Conservation (phyloP, 768 basidiomycete genomes). For the Leccinellum luteum region DNA sequence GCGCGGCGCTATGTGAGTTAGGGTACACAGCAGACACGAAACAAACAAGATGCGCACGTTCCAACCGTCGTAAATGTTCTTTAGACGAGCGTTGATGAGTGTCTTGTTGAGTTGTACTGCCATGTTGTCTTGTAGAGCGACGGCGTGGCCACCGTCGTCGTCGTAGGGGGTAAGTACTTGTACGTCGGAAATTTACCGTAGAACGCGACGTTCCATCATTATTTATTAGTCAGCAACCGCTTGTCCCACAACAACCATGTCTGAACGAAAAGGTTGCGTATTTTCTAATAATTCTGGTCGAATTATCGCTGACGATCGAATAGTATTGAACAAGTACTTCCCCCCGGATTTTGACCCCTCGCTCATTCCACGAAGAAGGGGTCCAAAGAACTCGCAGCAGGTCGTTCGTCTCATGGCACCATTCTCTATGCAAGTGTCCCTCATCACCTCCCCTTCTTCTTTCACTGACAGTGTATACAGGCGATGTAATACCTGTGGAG, state of each 20-base stretch:
- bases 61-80: conserved; percentile 61
- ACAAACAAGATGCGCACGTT: conserved; percentile 40
- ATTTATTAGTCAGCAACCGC: conserved; percentile 30
- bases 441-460: background rate
- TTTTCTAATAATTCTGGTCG: background rate
- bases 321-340: conserved; percentile 93
- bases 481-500: conserved; percentile 94
- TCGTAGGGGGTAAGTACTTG: background rate
- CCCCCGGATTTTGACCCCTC: conserved; percentile 98
- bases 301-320: conserved; percentile 5
- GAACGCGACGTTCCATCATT: conserved; percentile 28
- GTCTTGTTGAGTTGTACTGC: conserved; percentile 70
- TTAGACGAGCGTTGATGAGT: conserved; percentile 54
- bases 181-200: conserved; percentile 33
- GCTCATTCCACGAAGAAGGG: conserved; percentile 88
- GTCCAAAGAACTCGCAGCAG: conserved; percentile 93
- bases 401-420: conserved; percentile 99
- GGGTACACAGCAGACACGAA: conserved; percentile 10
- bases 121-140: conserved; percentile 39
- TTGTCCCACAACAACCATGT: conserved; percentile 48
- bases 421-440: conserved; percentile 80
- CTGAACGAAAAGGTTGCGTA: conserved; percentile 73
- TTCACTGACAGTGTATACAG: conserved; percentile 36
- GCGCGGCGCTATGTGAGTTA: conserved; percentile 9
- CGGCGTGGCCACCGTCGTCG: conserved; percentile 11